These are phyloP conservation scores for Chrysosporium queenslandicum DNA, from an alignment of 2,329 filamentous ascomycete species.

Conservation along the genomic window DNA sequence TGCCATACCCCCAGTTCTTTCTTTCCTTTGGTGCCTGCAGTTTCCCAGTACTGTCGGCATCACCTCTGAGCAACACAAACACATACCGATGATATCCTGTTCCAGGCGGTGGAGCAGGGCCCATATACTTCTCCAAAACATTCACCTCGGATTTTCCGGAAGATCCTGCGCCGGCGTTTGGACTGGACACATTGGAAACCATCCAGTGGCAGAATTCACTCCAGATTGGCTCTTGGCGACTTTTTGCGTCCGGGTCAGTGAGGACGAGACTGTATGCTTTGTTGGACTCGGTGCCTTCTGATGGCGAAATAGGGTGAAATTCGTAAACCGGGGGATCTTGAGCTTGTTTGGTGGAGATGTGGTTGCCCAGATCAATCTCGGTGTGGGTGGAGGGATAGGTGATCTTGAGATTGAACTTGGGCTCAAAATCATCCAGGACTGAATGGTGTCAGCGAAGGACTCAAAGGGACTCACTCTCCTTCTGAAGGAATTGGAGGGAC, in stretches of 20 bases:
- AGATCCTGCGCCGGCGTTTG: background rate
- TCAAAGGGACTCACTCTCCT: background rate
- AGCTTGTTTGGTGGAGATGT: constrained; percentile 37
- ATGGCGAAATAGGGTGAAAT: constrained; percentile 27
- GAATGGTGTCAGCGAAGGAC: background rate
- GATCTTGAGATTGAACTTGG: constrained; percentile 43
- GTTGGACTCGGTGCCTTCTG: constrained; percentile 17
- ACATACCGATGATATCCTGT: constrained; percentile 51
- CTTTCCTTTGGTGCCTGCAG: constrained; percentile 41
- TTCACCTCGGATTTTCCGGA: constrained; percentile 7
- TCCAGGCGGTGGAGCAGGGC: constrained; percentile 46
- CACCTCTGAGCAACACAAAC: constrained; percentile 41
- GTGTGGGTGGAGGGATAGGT: constrained; percentile 39
- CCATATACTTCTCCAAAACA: constrained; percentile 36
- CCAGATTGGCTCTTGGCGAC: constrained; percentile 45
- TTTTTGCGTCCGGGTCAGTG: constrained; percentile 51
- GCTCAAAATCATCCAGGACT: constrained; percentile 53
- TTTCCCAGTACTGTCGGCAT: constrained; percentile 25
- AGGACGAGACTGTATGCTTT: constrained; percentile 41
- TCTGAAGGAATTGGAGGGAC: background rate
- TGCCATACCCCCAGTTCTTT: constrained; percentile 47
- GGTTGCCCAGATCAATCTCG: constrained; percentile 46
- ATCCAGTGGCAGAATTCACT: constrained; percentile 51
- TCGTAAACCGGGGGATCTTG: constrained; percentile 35
- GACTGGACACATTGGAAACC: constrained; percentile 20